Percentiles rank a stretch among this genome's conserved stretches.
Conservation (phyloP, 805 yeast species). For the Saccharomycopsis oosterbeekiorum region DNA sequence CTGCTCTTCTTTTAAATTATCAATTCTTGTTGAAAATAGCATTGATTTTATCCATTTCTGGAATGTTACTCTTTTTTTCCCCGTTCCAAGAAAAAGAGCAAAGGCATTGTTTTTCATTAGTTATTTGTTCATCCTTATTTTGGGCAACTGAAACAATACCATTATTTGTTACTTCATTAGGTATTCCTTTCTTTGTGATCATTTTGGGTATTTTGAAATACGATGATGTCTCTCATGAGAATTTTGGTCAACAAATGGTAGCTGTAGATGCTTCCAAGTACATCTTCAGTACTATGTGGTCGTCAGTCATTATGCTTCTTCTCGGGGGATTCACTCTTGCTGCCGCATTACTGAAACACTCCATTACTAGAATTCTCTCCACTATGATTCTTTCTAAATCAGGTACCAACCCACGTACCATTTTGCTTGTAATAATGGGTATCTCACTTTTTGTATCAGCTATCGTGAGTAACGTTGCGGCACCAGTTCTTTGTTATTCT, state of each 20-base stretch:
- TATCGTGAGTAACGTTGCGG: constrained; percentile 97
- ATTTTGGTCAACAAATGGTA: constrained; percentile 31
- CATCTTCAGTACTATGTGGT: constrained; percentile 88
- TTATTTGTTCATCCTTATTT: constrained; percentile 69
- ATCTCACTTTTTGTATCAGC: constrained; percentile 81
- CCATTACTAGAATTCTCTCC: constrained; percentile 79
- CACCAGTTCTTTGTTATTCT: constrained; percentile 88
- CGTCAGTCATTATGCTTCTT: constrained; percentile 80
- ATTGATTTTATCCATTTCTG: constrained; percentile 21
- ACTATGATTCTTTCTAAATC: constrained; percentile 74
- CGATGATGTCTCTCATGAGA: constrained; percentile 24
- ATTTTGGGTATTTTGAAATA: constrained; percentile 55
- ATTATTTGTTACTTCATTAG: constrained; percentile 75
- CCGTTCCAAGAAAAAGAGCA: constrained; percentile 47
- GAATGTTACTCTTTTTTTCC: constrained; percentile 35
- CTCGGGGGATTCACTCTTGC: constrained; percentile 94
- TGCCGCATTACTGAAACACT: constrained; percentile 86
- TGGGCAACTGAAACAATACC: constrained; percentile 98
- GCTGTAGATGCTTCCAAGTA: constrained; percentile 62
- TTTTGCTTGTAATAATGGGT: constrained; percentile 72
- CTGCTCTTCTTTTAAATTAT: neutral
- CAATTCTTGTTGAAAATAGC: neutral
- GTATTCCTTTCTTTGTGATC: constrained; percentile 80
- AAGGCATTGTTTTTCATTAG: constrained; percentile 74
- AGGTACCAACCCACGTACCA: constrained; percentile 75